A percentile compares a stretch with the other conserved stretches of the same genome.
Conservation (phyloP, 257 asterid species). For the Forsythia viridissima region DNA sequence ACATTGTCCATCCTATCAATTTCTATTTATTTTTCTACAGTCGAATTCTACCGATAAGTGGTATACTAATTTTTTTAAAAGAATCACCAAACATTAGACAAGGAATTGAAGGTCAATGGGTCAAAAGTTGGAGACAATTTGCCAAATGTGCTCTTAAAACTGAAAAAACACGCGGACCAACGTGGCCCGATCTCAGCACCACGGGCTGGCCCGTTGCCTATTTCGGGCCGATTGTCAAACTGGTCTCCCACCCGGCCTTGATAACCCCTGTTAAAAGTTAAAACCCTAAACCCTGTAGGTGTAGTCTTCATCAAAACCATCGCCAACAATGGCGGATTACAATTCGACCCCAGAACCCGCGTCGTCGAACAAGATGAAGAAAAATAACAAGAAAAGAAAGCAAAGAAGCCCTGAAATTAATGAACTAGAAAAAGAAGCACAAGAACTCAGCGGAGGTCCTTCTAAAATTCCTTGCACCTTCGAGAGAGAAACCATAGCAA, state of each 20-base stretch:
- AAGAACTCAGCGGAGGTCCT: constrained; percentile 1
- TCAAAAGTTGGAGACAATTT: too few relatives aligned
- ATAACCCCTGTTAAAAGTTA: neutral
- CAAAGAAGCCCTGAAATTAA: constrained; percentile 21
- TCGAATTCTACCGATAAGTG: too few relatives aligned
- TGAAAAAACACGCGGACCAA: too few relatives aligned
- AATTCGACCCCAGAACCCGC: neutral
- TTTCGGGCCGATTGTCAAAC: neutral
- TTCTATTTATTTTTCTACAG: too few relatives aligned
- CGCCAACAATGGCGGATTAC: constrained; percentile 32
- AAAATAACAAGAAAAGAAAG: constrained; percentile 57
- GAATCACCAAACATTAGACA: too few relatives aligned
- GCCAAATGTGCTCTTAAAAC: too few relatives aligned
- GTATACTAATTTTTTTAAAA: too few relatives aligned
- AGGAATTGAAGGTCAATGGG: too few relatives aligned
- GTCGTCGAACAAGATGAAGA: constrained; percentile 15
- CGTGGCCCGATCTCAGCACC: too few relatives aligned
- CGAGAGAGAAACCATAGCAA: constrained; percentile 23
- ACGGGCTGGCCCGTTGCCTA: too few relatives aligned
- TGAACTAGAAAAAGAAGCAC: constrained; percentile 32
- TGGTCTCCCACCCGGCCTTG: neutral
- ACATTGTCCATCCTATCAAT: too few relatives aligned
- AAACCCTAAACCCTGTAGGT: constrained; percentile 28
- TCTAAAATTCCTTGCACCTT: constrained; percentile 40
- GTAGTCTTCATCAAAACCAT: neutral